Base-by-base conservation (phyloP, 2,329 filamentous ascomycete genomes). In the Coniochaeta ligniaria region DNA sequence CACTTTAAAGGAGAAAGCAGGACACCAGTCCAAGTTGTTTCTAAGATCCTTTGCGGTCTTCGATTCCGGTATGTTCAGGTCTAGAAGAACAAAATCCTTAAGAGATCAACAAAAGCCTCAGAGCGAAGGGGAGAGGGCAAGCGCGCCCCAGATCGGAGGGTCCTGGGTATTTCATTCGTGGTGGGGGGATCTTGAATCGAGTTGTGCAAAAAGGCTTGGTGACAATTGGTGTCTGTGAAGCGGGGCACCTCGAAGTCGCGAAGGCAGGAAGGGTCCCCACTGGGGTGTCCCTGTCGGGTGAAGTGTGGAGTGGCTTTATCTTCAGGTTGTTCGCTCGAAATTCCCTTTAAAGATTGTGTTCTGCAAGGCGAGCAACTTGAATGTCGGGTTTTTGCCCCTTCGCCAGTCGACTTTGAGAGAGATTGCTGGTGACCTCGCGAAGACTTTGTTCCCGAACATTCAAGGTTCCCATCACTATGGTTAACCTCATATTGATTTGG, bases 101-200 rank as follows among this genome's bases (percentile, higher is more conserved):
- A 47, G 17, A 41, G 38, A n/a, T 41, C 16, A 43, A 20, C 43
- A 12, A 47, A 47, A 47, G 43, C 20, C 20, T 47, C 43, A 47
- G 41, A 22, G n/a, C 22, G 22, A 22, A 11, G 47, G n/a, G 47
- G 47, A 28, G 26, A 26, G 20, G 22, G 22, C 45, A 50, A 50
- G 47, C 17, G 47, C 26, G 47, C 47, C 26, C 47, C 47, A 52
- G 47, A 28, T 52, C 47, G 24, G 47, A 52, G 47, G 47, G 47
- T 52, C 22, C 47, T 52, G 47, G 47, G 47, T 52, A 52, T 52
- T 52, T 52, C 47, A 52, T 52, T 52, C 47, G 47, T 52, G 47
- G 47, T 52, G 47, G 47, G 47, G 45, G 47, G 9, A 52, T 28
- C 47, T 52, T 31, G 47, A 52, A 52, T 52, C 24, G 47, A 52